Conservation (phyloP, 1,284 basidiomycete genomes). For the Ustilago shanxiensis region DNA sequence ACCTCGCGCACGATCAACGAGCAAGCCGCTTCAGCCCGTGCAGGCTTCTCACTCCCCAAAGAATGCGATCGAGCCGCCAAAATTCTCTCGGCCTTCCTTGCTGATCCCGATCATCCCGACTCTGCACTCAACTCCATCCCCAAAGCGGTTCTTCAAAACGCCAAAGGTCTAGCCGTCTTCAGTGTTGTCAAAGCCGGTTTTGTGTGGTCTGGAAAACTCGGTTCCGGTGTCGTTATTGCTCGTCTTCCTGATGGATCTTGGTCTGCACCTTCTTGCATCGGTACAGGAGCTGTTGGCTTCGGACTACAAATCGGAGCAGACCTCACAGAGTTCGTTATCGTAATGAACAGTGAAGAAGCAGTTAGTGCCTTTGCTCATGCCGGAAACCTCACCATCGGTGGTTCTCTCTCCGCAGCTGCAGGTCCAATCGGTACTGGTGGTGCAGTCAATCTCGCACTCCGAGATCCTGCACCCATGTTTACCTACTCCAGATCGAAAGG, state of each 20-base stretch:
- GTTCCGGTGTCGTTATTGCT: constrained; percentile 92
- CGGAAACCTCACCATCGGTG: constrained; percentile 94
- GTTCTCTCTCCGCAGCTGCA: constrained; percentile 68
- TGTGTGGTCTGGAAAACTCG: constrained; percentile 95
- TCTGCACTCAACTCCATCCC: constrained; percentile 95
- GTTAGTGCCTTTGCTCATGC: constrained; percentile 93
- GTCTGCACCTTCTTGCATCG: constrained; percentile 97
- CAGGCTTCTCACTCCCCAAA: constrained; percentile 67
- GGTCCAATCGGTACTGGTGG: constrained; percentile 92
- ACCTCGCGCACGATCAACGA: constrained; percentile 56
- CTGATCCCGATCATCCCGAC: constrained; percentile 87
- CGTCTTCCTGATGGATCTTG: constrained; percentile 95
- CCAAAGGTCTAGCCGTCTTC: constrained; percentile 89
- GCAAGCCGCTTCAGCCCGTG: constrained; percentile 59
- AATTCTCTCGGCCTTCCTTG: constrained; percentile 89
- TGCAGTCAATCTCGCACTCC: constrained; percentile 85
- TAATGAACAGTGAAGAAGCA: constrained; percentile 95
- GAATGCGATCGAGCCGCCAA: constrained; percentile 83
- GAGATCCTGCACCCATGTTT: constrained; percentile 96
- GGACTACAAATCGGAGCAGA: constrained; percentile 86
- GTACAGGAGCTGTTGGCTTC: constrained; percentile 90
- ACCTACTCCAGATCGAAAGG: constrained; percentile 96
- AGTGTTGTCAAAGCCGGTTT: constrained; percentile 88
- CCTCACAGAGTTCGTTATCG: constrained; percentile 78
- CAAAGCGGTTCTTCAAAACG: constrained; percentile 88